Percentiles rank a stretch among this genome's conserved stretches.
phyloP scores from a whole-genome alignment of 1,284 basidiomycete species.

The Puccinia triticina region DNA sequence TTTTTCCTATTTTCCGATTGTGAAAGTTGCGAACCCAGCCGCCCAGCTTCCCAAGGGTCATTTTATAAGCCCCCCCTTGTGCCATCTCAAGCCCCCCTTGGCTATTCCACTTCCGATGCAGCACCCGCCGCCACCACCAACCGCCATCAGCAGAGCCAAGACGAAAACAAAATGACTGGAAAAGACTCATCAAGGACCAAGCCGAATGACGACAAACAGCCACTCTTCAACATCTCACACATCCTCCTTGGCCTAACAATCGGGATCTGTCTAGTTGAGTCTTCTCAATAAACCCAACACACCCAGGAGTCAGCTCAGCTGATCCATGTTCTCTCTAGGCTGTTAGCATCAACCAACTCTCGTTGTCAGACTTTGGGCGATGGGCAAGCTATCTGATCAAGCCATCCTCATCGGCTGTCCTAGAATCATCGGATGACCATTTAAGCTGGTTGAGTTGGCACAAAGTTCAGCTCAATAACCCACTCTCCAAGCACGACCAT shows the following conservation, averaged over 20 bases:
- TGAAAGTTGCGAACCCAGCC: too few relatives aligned
- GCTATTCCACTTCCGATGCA: too few relatives aligned
- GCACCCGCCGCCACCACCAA: neutral
- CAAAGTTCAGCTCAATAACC: constrained; percentile 30
- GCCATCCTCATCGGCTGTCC: neutral
- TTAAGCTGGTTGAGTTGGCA: constrained; percentile 27
- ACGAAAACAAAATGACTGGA: neutral
- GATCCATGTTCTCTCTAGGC: neutral
- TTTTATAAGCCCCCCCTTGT: too few relatives aligned
- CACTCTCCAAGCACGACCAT: constrained; percentile 11
- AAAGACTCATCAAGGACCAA: too few relatives aligned
- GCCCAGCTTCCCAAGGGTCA: too few relatives aligned
- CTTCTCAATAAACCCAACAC: too few relatives aligned
- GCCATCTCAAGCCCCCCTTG: too few relatives aligned
- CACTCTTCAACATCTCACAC: constrained; percentile 6
- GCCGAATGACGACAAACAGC: neutral
- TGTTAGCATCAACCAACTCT: neutral
- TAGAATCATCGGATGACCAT: constrained; percentile 12
- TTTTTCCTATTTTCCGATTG: too few relatives aligned
- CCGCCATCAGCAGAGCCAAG: too few relatives aligned
- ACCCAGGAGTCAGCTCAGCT: neutral
- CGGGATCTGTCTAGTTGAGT: constrained; percentile 13
- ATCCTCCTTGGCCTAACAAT: constrained; percentile 19
- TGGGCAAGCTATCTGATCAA: neutral
- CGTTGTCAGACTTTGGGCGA: too few relatives aligned